These are phyloP conservation scores for Pisolithus orientalis DNA, from an alignment of 768 basidiomycete species.

Conservation along the genomic window DNA sequence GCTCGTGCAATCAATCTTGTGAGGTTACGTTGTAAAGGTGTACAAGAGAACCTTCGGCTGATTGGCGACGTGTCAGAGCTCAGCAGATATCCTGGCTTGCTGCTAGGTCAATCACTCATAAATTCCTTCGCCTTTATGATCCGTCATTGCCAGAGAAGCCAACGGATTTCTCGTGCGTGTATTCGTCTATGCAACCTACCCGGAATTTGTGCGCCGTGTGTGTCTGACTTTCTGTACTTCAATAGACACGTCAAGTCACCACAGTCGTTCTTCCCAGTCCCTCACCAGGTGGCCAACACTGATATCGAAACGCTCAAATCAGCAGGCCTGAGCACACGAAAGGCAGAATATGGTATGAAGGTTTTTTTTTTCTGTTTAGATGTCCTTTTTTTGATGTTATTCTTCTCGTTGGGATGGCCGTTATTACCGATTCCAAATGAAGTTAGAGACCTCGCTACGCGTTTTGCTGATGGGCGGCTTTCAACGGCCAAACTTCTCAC, in stretches of 20 bases:
- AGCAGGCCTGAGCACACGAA: constrained; percentile 78
- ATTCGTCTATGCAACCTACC: neutral
- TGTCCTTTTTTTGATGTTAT: neutral
- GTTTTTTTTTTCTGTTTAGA: neutral
- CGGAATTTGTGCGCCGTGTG: no score
- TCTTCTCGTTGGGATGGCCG: neutral
- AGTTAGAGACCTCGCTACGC: constrained; percentile 75
- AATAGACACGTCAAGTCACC: constrained; percentile 15
- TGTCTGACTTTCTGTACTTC: neutral
- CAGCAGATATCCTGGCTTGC: constrained; percentile 87
- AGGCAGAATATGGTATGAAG: constrained; percentile 78
- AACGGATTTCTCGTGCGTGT: constrained; percentile 42
- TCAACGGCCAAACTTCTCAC: constrained; percentile 64
- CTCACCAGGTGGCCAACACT: constrained; percentile 57
- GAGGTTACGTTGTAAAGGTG: constrained; percentile 17
- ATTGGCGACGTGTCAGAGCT: constrained; percentile 35
- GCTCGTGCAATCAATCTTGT: constrained; percentile 68
- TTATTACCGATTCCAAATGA: neutral
- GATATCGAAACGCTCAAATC: constrained; percentile 54
- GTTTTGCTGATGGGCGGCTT: constrained; percentile 78
- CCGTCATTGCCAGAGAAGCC: constrained; percentile 65
- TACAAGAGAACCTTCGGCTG: neutral
- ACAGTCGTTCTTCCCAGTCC: constrained; percentile 61
- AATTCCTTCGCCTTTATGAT: constrained; percentile 72
- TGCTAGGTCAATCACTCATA: constrained; percentile 76